These are phyloP conservation scores for Colletotrichum nymphaeae DNA, from an alignment of 2,329 filamentous ascomycete genomes.

Conservation along the genomic window DNA sequence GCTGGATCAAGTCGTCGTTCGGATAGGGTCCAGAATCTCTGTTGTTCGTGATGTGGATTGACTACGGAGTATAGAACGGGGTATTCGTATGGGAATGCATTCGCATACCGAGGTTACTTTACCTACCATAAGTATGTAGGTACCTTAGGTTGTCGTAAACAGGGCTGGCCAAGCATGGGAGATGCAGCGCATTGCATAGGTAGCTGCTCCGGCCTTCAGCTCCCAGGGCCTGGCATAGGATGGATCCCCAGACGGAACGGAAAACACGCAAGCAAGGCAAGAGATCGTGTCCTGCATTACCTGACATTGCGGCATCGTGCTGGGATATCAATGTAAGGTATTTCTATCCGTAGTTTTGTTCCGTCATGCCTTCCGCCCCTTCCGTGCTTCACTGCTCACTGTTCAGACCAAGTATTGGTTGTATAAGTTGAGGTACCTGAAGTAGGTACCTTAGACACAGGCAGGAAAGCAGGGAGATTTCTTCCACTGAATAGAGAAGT, in stretches of 20 bases:
- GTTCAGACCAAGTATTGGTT: no score
- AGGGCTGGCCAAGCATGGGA: neutral
- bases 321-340: neutral
- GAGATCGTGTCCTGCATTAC: neutral
- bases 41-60: neutral
- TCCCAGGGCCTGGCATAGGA: slow-evolving; percentile 9
- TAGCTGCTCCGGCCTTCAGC: slow-evolving; percentile 5
- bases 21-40: no score
- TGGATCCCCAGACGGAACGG: slow-evolving; percentile 26
- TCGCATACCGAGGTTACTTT: neutral
- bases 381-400: neutral
- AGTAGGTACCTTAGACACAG: no score
- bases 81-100: neutral
- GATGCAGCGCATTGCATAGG: slow-evolving; percentile 8
- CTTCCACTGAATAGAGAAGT: no score
- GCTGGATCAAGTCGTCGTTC: neutral
- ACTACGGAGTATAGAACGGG: no score
- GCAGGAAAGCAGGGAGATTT: no score
- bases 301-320: no score
- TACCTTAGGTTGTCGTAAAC: no score
- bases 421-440: no score
- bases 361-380: neutral
- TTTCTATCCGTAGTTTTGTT: neutral
- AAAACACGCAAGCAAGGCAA: slow-evolving; percentile 21
- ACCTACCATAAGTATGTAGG: no score